phyloP scores from a whole-genome alignment of 768 basidiomycete genomes.

The Steccherinum ochraceum region DNA sequence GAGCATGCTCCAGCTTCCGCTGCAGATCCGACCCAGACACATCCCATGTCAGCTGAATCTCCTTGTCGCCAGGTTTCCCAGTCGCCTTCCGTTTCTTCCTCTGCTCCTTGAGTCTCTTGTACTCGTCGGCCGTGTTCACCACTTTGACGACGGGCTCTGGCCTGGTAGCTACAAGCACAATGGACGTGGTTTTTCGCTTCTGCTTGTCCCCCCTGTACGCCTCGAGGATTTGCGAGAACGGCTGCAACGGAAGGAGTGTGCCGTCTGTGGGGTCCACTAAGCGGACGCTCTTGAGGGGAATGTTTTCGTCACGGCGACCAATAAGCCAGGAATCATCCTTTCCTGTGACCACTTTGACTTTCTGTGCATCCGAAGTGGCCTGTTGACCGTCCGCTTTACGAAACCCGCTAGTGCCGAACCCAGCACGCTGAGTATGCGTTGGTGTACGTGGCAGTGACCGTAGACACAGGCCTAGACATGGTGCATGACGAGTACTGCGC shows the following conservation, averaged over 20 bases:
- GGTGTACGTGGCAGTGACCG: too few relatives aligned
- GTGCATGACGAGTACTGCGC: too few relatives aligned
- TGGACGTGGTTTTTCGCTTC: slow-evolving; percentile 15
- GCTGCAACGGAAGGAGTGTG: not conserved
- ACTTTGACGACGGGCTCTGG: slow-evolving; percentile 60
- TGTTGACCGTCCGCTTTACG: too few relatives aligned
- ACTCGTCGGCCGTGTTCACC: slow-evolving; percentile 37
- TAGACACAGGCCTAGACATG: too few relatives aligned
- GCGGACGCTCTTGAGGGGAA: not conserved
- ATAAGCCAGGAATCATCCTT: too few relatives aligned
- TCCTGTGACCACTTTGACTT: too few relatives aligned
- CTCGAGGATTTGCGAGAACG: not conserved
- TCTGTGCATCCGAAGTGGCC: too few relatives aligned
- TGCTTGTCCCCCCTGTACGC: not conserved
- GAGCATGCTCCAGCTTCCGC: slow-evolving; percentile 59
- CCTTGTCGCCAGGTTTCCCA: slow-evolving; percentile 38
- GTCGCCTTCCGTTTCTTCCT: slow-evolving; percentile 19
- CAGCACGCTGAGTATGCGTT: too few relatives aligned
- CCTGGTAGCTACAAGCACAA: slow-evolving; percentile 47
- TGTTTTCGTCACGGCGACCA: not conserved
- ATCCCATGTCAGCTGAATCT: slow-evolving; percentile 69
- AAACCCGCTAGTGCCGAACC: too few relatives aligned
- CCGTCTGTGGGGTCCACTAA: not conserved
- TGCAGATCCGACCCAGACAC: slow-evolving; percentile 51
- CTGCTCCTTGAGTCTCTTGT: slow-evolving; percentile 30